These are phyloP conservation scores for Psilocybe cyanescens DNA, from an alignment of 768 basidiomycete genomes.

Conservation along the genomic window DNA sequence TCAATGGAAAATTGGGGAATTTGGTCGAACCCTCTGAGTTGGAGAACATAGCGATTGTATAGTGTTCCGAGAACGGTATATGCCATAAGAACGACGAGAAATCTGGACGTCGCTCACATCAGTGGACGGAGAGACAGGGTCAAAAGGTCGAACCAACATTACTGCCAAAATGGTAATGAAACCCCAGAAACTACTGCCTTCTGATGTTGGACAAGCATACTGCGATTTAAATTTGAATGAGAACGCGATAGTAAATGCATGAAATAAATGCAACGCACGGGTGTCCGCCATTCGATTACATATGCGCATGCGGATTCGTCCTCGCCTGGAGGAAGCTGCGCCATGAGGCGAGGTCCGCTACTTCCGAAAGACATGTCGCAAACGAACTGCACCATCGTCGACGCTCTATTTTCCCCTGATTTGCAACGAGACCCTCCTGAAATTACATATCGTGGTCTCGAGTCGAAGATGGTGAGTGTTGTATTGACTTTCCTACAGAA, in stretches of 20 bases:
- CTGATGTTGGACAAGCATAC: conserved; percentile 76
- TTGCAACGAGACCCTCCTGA: conserved; percentile 69
- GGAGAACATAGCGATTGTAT: conserved; percentile 80
- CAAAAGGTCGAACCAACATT: conserved; percentile 47
- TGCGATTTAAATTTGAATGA: conserved; percentile 26
- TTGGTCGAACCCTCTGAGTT: conserved; percentile 71
- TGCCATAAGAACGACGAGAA: conserved; percentile 56
- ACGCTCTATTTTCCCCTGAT: conserved; percentile 47
- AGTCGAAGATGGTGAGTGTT: conserved; percentile 56
- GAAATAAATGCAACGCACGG: conserved; percentile 45
- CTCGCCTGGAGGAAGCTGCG: conserved; percentile 66
- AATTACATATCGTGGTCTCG: conserved; percentile 58
- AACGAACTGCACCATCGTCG: conserved; percentile 74
- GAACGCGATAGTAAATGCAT: background rate
- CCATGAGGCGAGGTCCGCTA: conserved; percentile 60
- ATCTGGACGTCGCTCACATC: conserved; percentile 35
- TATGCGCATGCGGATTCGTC: conserved; percentile 75
- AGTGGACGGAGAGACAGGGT: background rate
- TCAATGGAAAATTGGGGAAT: conserved; percentile 68
- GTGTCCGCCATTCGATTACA: conserved; percentile 84
- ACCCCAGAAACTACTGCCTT: conserved; percentile 52
- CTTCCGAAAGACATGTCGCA: conserved; percentile 68
- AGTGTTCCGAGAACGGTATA: conserved; percentile 73
- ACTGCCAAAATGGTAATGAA: conserved; percentile 59
- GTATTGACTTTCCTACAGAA: conserved; percentile 59